Conservation (phyloP, 73 alveolate species). For the Diophrys sp. region DNA sequence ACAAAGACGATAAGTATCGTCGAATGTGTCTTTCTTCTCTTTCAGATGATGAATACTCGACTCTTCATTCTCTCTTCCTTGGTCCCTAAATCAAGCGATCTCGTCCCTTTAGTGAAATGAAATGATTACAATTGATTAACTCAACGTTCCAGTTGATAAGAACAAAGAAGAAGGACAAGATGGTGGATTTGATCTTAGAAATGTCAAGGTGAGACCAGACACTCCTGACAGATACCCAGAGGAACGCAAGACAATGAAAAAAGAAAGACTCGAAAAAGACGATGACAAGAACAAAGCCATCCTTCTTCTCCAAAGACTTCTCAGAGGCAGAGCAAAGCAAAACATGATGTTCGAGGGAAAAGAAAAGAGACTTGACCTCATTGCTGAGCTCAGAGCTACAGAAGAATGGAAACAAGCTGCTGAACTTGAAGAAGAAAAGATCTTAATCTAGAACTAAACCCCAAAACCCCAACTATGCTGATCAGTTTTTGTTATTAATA, state of each 20-base stretch:
- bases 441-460: conserved; percentile 80
- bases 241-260: conserved; percentile 60
- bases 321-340: conserved; percentile 95
- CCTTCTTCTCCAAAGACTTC: conserved; percentile 87
- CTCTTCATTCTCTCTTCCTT: too few species aligned
- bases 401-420: conserved; percentile 93
- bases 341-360: conserved; percentile 96
- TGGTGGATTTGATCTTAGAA: conserved; percentile 16
- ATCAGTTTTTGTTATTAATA: too few species aligned
- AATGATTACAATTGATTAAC: conserved; percentile 24
- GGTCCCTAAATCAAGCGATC: too few species aligned
- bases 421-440: conserved; percentile 89
- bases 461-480: too few species aligned
- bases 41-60: too few species aligned
- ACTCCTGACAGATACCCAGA: conserved; percentile 40
- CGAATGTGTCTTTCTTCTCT: too few species aligned
- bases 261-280: conserved; percentile 44
- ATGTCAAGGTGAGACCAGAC: conserved; percentile 50
- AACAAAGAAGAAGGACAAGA: conserved; percentile 22
- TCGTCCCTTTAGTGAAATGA: too few species aligned
- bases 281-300: conserved; percentile 79
- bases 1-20: too few species aligned
- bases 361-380: conserved; percentile 93
- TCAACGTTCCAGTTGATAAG: conserved; percentile 16
- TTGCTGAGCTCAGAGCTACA: conserved; percentile 90